phyloP scores from a whole-genome alignment of 306 rosid species.

The Cucumis cinereus region DNA sequence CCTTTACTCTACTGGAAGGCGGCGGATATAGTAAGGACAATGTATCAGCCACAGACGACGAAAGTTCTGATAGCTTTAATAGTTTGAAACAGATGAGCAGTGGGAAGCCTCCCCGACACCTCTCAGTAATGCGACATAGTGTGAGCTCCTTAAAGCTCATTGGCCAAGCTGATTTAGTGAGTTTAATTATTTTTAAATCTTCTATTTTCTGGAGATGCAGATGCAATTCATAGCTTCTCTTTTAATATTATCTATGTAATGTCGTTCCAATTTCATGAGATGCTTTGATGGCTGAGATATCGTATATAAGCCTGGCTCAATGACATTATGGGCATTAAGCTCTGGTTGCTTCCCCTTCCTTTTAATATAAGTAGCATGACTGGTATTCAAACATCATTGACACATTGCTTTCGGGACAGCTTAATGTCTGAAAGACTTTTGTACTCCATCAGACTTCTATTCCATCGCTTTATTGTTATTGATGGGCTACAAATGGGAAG shows the following conservation, averaged over 20 bases:
- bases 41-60: conserved; percentile 31
- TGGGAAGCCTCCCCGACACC: conserved; percentile 62
- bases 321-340: background rate
- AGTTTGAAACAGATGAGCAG: conserved; percentile 22
- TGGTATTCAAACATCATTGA: background rate
- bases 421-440: background rate
- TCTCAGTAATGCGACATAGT: conserved; percentile 34
- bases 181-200: background rate
- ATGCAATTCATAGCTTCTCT: background rate
- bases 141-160: conserved; percentile 37
- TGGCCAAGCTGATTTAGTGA: conserved; percentile 38
- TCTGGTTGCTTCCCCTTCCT: background rate
- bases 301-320: background rate
- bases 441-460: background rate
- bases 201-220: background rate
- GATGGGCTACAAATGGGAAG: background rate
- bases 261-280: background rate
- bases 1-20: conserved; percentile 32
- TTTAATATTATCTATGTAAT: background rate
- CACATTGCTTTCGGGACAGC: background rate
- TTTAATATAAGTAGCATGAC: background rate
- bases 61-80: conserved; percentile 19
- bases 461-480: background rate
- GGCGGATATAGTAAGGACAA: conserved; percentile 27
- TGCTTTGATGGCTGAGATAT: background rate